These are phyloP conservation scores for Stylosanthes scabra DNA, from an alignment of 331 rosid species.

Conservation along the genomic window DNA sequence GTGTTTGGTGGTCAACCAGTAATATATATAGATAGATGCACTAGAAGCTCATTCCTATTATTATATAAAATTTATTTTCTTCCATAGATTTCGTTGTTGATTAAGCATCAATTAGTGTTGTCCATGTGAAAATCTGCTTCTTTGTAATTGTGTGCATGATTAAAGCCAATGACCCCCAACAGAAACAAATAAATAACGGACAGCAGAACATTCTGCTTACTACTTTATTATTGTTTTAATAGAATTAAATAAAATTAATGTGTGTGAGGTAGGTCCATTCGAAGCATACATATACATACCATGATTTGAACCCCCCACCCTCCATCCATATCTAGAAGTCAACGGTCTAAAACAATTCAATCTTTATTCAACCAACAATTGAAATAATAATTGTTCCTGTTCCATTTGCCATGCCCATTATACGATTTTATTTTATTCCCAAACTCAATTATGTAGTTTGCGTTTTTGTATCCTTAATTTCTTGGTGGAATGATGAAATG, in stretches of 20 bases:
- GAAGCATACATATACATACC: neutral
- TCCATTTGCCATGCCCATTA: slow-evolving; percentile 21
- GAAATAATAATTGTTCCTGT: neutral
- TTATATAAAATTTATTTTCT: neutral
- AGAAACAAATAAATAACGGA: too few relatives aligned
- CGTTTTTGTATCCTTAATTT: neutral
- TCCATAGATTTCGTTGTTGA: slow-evolving; percentile 21
- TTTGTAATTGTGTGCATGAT: slow-evolving; percentile 8
- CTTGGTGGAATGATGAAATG: neutral
- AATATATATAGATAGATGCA: too few relatives aligned
- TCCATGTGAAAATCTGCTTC: slow-evolving; percentile 17
- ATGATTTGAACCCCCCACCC: slow-evolving; percentile 19
- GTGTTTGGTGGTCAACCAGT: too few relatives aligned
- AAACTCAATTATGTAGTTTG: neutral
- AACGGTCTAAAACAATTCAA: slow-evolving; percentile 32
- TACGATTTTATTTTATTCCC: neutral
- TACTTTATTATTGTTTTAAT: slow-evolving; percentile 14
- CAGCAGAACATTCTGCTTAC: slow-evolving; percentile 6
- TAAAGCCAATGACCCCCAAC: slow-evolving; percentile 11
- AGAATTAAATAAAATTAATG: neutral
- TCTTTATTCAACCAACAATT: neutral
- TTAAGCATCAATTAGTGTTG: neutral
- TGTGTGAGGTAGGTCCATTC: neutral
- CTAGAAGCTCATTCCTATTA: too few relatives aligned
- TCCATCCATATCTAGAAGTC: slow-evolving; percentile 10